Evolutionary conservation across 345 rosid species (phyloP).

Genomic region (Excoecaria agallocha): DNA sequence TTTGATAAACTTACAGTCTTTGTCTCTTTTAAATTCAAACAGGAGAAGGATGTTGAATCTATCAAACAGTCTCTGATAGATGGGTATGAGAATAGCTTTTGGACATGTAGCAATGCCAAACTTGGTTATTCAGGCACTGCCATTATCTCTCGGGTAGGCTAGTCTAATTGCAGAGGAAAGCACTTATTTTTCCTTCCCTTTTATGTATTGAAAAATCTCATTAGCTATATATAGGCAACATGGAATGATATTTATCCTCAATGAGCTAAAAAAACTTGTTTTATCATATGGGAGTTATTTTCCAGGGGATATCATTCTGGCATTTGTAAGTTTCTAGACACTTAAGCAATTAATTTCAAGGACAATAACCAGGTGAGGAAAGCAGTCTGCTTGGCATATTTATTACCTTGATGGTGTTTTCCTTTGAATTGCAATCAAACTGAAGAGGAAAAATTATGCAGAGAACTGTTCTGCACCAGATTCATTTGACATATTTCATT

Average conservation of each 20-base stretch:
- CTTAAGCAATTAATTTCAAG: background rate
- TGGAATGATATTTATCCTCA: background rate
- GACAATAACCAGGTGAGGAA: background rate
- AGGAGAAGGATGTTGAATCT: slow-evolving; percentile 87
- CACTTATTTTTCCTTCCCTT: background rate
- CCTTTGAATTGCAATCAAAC: background rate
- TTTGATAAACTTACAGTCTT: background rate
- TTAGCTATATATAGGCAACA: background rate
- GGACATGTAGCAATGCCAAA: slow-evolving; percentile 84
- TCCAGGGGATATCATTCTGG: background rate
- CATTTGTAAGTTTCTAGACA: background rate
- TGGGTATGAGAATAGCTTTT: slow-evolving; percentile 80
- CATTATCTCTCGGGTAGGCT: slow-evolving; percentile 79
- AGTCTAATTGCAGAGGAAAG: slow-evolving; percentile 2
- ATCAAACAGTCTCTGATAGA: slow-evolving; percentile 57
- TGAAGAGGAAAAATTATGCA: background rate
- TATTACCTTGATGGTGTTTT: background rate
- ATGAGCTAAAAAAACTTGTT: background rate
- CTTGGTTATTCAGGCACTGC: slow-evolving; percentile 99
- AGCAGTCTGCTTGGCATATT: background rate
- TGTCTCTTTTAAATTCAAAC: slow-evolving; percentile 18
- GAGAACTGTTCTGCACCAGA: background rate
- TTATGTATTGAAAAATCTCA: background rate
- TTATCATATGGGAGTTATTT: background rate
- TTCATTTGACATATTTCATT: background rate